Evolutionary conservation across 176 grass and related monocot species (phyloP).

Genomic region (Chloris gayana): DNA sequence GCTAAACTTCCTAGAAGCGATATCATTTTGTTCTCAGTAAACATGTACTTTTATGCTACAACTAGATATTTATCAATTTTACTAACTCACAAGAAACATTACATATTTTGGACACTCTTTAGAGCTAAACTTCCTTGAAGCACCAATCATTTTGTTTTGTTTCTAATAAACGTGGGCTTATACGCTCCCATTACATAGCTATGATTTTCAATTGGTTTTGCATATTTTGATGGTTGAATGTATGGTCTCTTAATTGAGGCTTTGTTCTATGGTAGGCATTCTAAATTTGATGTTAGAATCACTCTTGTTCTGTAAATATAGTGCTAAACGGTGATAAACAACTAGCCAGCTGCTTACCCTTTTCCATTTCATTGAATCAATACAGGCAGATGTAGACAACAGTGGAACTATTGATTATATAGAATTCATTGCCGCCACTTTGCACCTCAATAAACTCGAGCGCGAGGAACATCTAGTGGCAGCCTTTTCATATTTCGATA

Average conservation of each 20-base stretch:
- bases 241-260: not conserved
- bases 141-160: conserved; percentile 9
- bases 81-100: not conserved
- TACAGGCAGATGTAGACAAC: conserved; percentile 66
- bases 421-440: conserved; percentile 68
- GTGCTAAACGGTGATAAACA: not conserved
- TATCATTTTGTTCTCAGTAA: not conserved
- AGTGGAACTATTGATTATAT: conserved; percentile 72
- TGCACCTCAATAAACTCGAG: conserved; percentile 72
- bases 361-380: conserved; percentile 38
- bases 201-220: conserved; percentile 1
- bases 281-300: not conserved
- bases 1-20: conserved; percentile 8
- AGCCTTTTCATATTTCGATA: conserved; percentile 73
- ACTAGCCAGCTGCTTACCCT: conserved; percentile 16
- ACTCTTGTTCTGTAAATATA: not conserved
- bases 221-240: conserved; percentile 3
- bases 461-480: conserved; percentile 66
- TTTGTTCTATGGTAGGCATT: conserved; percentile 1
- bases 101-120: conserved; percentile 1
- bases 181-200: not conserved
- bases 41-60: conserved; percentile 1
- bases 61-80: not conserved
- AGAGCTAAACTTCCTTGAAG: conserved; percentile 19
- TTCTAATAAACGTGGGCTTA: conserved; percentile 9